Evolutionary conservation across 2,329 filamentous ascomycete genomes (phyloP).

Genomic region (Fusarium torulosum): DNA sequence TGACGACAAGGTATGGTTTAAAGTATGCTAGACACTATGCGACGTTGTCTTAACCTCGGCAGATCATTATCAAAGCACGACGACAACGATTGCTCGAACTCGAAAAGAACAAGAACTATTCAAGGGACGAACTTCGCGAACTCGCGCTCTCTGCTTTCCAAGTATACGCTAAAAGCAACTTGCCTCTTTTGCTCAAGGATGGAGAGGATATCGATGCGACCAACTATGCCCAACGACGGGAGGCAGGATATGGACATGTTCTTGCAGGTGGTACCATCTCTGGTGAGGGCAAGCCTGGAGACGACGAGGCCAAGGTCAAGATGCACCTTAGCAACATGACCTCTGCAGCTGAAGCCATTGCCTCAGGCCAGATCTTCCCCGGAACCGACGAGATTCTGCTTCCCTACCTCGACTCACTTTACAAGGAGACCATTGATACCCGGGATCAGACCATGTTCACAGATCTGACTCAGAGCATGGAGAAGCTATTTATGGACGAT

Average conservation of each 20-base stretch:
- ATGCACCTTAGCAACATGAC: constrained; percentile 82
- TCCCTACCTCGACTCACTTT: constrained; percentile 81
- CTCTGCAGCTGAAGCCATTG: constrained; percentile 63
- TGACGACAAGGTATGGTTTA: constrained; percentile 72
- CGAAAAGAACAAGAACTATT: constrained; percentile 76
- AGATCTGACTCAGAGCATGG: constrained; percentile 85
- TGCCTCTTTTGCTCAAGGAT: constrained; percentile 64
- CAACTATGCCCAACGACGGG: constrained; percentile 64
- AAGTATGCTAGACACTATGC: neutral
- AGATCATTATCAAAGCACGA: constrained; percentile 74
- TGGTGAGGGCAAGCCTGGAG: constrained; percentile 72
- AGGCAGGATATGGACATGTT: constrained; percentile 66
- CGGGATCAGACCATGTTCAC: constrained; percentile 82
- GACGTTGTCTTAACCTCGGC: constrained; percentile 36
- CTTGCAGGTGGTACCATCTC: constrained; percentile 67
- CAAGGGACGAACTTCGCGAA: constrained; percentile 59
- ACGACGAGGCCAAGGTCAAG: constrained; percentile 87
- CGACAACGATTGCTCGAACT: constrained; percentile 85
- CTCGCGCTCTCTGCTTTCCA: constrained; percentile 67
- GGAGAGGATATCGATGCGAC: constrained; percentile 59
- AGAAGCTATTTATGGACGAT: constrained; percentile 88
- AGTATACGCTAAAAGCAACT: constrained; percentile 66
- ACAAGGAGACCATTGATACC: constrained; percentile 72
- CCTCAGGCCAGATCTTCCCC: constrained; percentile 63
- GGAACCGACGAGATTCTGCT: constrained; percentile 76